Evolutionary conservation across 108 stramenopile genomes (phyloP).

Genomic region (Stephanodiscus triporus): DNA sequence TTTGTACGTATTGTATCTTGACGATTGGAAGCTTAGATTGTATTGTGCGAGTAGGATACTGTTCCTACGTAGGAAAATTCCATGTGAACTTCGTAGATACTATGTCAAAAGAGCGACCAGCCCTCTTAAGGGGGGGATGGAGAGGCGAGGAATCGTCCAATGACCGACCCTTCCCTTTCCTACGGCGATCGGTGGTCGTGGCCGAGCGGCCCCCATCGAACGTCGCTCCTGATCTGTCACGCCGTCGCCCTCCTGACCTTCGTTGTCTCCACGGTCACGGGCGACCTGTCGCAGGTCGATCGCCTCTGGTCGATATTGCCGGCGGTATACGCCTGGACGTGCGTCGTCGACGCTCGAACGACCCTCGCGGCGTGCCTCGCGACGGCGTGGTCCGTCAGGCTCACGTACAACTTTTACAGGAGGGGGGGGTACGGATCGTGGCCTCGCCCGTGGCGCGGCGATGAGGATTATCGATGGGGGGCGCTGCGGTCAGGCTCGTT

Average conservation of each 20-base stretch:
- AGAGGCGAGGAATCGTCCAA: no score
- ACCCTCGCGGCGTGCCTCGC: constrained; percentile 63
- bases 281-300: constrained; percentile 77
- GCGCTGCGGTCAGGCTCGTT: constrained; percentile 47
- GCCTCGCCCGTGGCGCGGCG: constrained; percentile 63
- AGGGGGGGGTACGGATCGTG: constrained; percentile 69
- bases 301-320: constrained; percentile 78
- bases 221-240: constrained; percentile 7
- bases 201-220: no score
- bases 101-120: no score
- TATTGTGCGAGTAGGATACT: no score
- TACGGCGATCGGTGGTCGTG: no score
- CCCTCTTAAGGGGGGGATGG: no score
- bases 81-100: no score
- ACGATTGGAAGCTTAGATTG: no score
- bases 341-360: constrained; percentile 56
- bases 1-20: no score
- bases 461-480: constrained; percentile 87
- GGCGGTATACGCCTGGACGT: constrained; percentile 69
- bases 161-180: no score
- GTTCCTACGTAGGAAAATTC: no score
- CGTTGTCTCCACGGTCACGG: constrained; percentile 45
- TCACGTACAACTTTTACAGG: constrained; percentile 78
- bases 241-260: constrained; percentile 39
- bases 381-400: constrained; percentile 71